Evolutionary conservation across 2,329 filamentous ascomycete species (phyloP).

Genomic region (Ceratocystis variospora): DNA sequence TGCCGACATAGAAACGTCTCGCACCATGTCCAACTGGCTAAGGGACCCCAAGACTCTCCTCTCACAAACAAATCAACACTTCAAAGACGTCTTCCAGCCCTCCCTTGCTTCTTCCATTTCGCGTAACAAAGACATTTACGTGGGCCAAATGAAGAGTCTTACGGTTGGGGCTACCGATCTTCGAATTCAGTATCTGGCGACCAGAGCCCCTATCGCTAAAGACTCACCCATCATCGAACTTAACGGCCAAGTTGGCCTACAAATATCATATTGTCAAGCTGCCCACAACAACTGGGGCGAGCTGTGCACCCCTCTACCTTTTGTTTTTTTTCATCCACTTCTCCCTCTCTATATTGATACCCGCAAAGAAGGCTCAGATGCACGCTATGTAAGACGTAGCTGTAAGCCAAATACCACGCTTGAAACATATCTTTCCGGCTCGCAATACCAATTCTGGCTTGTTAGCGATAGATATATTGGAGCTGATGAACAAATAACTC

Average conservation of each 20-base stretch:
- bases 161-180: conserved; percentile 40
- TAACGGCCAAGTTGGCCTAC: conserved; percentile 61
- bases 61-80: conserved; percentile 51
- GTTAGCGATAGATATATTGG: conserved; percentile 66
- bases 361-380: conserved; percentile 67
- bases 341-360: conserved; percentile 91
- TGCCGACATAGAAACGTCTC: conserved; percentile 59
- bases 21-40: conserved; percentile 64
- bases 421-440: conserved; percentile 69
- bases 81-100: conserved; percentile 53
- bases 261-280: conserved; percentile 57
- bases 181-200: conserved; percentile 54
- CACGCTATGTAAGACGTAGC: conserved; percentile 83
- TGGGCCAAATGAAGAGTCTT: conserved; percentile 36
- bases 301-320: conserved; percentile 50
- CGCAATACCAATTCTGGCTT: conserved; percentile 81
- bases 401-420: conserved; percentile 81
- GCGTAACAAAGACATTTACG: conserved; percentile 32
- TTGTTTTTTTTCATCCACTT: conserved; percentile 76
- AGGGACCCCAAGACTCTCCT: conserved; percentile 56
- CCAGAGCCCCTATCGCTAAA: conserved; percentile 39
- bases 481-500: conserved; percentile 48
- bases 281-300: conserved; percentile 55
- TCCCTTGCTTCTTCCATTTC: conserved; percentile 33
- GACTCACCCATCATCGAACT: conserved; percentile 53